Evolutionary conservation across 352 stramenopile species (phyloP).

Genomic region (Phytophthora rubi): DNA sequence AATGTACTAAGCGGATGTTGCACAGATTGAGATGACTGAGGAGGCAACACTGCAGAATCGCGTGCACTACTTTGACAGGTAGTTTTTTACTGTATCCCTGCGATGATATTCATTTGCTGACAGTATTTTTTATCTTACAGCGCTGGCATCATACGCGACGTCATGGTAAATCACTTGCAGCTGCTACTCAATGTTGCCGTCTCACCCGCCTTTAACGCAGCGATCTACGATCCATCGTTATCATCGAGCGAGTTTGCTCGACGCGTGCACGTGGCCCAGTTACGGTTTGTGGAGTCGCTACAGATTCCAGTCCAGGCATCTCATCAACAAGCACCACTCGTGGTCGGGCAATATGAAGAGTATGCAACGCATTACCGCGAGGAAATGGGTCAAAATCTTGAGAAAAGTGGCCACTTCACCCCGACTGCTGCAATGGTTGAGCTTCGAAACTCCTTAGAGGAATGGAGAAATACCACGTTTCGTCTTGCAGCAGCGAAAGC

Average conservation of each 20-base stretch:
- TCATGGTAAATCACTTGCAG: conserved; percentile 87
- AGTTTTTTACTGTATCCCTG: conserved; percentile 6
- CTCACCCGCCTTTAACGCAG: conserved; percentile 37
- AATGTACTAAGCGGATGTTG: background rate
- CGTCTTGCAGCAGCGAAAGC: conserved; percentile 54
- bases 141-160: conserved; percentile 78
- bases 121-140: conserved; percentile 20
- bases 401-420: conserved; percentile 24
- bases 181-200: conserved; percentile 55
- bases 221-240: background rate
- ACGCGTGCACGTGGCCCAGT: conserved; percentile 15
- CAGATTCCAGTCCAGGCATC: background rate
- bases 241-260: conserved; percentile 3
- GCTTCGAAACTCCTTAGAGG: conserved; percentile 25
- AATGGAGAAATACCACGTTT: conserved; percentile 50
- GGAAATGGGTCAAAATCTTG: conserved; percentile 19
- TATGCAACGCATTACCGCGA: conserved; percentile 40
- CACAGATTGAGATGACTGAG: conserved; percentile 74
- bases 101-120: conserved; percentile 1
- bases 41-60: conserved; percentile 64
- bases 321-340: background rate
- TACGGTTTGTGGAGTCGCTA: conserved; percentile 34
- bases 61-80: conserved; percentile 77
- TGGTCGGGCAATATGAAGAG: conserved; percentile 46
- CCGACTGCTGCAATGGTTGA: conserved; percentile 48